Evolutionary conservation across 1,284 basidiomycete species (phyloP).

Genomic region (Ceratobasidium sp.): DNA sequence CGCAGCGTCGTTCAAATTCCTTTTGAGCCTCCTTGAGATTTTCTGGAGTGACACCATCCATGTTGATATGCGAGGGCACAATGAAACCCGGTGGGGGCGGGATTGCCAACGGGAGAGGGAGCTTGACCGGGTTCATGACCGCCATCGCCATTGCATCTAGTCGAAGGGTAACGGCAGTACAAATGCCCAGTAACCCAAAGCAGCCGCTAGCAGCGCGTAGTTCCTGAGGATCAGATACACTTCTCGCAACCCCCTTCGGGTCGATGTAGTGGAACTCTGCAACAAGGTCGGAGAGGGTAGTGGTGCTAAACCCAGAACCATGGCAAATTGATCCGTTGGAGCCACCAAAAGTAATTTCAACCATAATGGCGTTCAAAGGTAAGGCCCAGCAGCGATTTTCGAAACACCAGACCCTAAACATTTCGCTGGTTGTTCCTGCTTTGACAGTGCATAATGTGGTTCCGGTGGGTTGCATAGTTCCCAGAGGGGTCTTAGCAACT

Average conservation of each 20-base stretch:
- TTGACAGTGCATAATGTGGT: conserved; percentile 34
- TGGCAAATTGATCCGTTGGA: conserved; percentile 43
- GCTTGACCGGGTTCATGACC: conserved; percentile 45
- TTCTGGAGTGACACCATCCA: conserved; percentile 35
- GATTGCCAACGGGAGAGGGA: conserved; percentile 43
- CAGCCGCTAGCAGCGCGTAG: conserved; percentile 45
- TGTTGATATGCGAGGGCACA: conserved; percentile 13
- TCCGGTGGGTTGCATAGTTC: neutral
- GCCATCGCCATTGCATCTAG: conserved; percentile 44
- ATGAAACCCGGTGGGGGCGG: conserved; percentile 45
- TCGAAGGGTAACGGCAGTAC: conserved; percentile 44
- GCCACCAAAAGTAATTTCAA: conserved; percentile 44
- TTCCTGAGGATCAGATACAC: conserved; percentile 42
- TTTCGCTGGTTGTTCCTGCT: conserved; percentile 46
- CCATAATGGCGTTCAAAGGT: conserved; percentile 45
- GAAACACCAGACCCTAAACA: conserved; percentile 45
- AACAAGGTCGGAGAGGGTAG: conserved; percentile 45
- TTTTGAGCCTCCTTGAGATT: conserved; percentile 41
- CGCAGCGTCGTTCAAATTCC: conserved; percentile 43
- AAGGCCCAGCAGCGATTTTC: conserved; percentile 27
- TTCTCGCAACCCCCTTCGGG: conserved; percentile 39
- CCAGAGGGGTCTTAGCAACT: neutral
- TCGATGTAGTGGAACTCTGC: conserved; percentile 45
- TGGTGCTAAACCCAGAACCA: conserved; percentile 42
- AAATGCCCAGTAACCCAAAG: conserved; percentile 46